Evolutionary conservation across 1,139 yeast species (phyloP).

Genomic region (Pichia sp.): DNA sequence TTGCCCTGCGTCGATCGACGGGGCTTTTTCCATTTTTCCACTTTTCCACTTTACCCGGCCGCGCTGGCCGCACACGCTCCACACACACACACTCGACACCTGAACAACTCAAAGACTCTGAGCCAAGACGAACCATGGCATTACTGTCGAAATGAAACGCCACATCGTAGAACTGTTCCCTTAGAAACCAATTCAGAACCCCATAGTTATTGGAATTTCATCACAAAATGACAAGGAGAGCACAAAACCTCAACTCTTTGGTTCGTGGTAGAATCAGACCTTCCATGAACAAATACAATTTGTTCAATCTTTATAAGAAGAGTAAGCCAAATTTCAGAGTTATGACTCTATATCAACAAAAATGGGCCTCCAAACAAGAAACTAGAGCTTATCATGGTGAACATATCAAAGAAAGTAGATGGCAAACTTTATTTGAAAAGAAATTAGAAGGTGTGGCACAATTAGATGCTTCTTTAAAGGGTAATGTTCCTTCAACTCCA

Average conservation of each 20-base stretch:
- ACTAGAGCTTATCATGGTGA: conserved; percentile 96
- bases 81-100: too few relatives aligned
- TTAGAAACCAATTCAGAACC: too few relatives aligned
- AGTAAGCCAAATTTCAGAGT: conserved; percentile 37
- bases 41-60: too few relatives aligned
- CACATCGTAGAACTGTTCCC: too few relatives aligned
- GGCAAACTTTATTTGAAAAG: conserved; percentile 67
- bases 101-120: too few relatives aligned
- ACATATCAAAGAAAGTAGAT: conserved; percentile 77
- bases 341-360: conserved; percentile 67
- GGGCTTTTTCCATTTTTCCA: too few relatives aligned
- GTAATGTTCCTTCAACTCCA: conserved; percentile 62
- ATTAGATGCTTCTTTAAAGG: conserved; percentile 68
- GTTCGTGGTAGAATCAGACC: conserved; percentile 57
- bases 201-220: too few relatives aligned
- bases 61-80: too few relatives aligned
- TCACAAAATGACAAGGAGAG: conserved; percentile 25
- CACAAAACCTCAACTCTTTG: conserved; percentile 27
- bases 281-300: conserved; percentile 86
- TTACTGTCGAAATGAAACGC: too few relatives aligned
- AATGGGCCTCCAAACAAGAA: conserved; percentile 87
- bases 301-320: conserved; percentile 79
- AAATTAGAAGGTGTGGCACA: conserved; percentile 80
- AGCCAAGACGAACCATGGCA: too few relatives aligned
- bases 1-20: too few relatives aligned